phyloP scores from a whole-genome alignment of 768 basidiomycete species.

The Pleurotus ostreatus region DNA sequence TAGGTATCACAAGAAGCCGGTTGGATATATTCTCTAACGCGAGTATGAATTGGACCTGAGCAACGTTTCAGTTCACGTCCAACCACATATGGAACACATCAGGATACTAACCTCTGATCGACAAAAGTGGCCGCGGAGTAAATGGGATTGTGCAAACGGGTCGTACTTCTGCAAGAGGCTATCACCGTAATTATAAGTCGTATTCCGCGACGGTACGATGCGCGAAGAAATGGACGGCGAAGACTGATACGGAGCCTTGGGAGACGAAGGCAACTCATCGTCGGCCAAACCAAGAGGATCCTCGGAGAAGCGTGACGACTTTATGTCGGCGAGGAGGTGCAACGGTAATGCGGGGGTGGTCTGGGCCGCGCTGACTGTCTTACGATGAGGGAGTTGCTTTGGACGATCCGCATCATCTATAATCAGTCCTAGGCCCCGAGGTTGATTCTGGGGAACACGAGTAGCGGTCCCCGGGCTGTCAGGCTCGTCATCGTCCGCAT shows the following conservation, averaged over 20 bases:
- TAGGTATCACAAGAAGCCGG: conserved; percentile 85
- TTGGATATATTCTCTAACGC: conserved; percentile 91
- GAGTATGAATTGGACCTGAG: conserved; percentile 80
- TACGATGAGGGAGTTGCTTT: conserved; percentile 27
- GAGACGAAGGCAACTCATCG: conserved; percentile 24
- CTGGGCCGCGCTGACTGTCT: conserved; percentile 60
- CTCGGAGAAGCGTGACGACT: conserved; percentile 56
- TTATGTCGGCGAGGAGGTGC: conserved; percentile 44
- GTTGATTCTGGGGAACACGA: conserved; percentile 14
- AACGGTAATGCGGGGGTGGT: conserved; percentile 73
- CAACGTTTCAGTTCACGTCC: conserved; percentile 11
- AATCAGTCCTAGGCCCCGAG: conserved; percentile 12
- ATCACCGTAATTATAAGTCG: conserved; percentile 44
- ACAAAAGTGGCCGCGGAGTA: conserved; percentile 84
- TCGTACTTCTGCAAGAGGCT: conserved; percentile 67
- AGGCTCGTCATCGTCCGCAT: conserved; percentile 17
- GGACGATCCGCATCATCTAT: conserved; percentile 17
- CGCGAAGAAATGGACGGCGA: conserved; percentile 62
- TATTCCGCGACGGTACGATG: conserved; percentile 41
- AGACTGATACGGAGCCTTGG: conserved; percentile 58
- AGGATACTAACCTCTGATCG: conserved; percentile 66
- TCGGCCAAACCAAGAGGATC: conserved; percentile 76
- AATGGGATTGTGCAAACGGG: conserved; percentile 57
- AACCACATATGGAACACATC: background rate
- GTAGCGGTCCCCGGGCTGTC: conserved; percentile 12